A percentile compares a stretch with the other conserved stretches of the same genome.
Evolutionary conservation across 306 rosid genomes (phyloP).

Genomic region (Bauhinia variegata): DNA sequence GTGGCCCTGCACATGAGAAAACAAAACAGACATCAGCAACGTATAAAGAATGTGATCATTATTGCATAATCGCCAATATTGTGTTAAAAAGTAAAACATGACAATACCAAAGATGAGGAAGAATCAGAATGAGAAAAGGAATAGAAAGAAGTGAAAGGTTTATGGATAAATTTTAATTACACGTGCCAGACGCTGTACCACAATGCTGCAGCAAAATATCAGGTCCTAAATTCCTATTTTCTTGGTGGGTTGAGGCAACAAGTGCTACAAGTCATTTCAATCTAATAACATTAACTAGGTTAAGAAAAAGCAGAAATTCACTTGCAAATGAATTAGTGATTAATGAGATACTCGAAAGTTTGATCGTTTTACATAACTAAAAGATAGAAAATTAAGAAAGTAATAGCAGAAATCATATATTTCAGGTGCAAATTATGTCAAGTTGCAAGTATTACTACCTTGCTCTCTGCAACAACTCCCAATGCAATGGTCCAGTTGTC

Average conservation of each 20-base stretch:
- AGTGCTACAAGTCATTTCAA: not conserved
- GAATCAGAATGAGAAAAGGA: not conserved
- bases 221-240: not conserved
- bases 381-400: constrained; percentile 5
- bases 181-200: not conserved
- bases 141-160: constrained; percentile 18
- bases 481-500: constrained; percentile 99
- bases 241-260: no score
- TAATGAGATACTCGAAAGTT: constrained; percentile 12
- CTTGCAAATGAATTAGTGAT: constrained; percentile 5
- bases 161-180: not conserved
- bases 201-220: constrained; percentile 14
- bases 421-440: constrained; percentile 11
- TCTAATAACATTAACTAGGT: not conserved
- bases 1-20: constrained; percentile 75
- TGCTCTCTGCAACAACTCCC: constrained; percentile 94
- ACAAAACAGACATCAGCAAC: constrained; percentile 32
- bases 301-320: not conserved
- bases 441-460: constrained; percentile 51
- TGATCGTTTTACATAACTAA: not conserved
- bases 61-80: constrained; percentile 9
- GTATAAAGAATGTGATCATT: constrained; percentile 21
- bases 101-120: constrained; percentile 12
- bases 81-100: constrained; percentile 3
- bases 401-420: not conserved